A percentile compares a stretch with the other conserved stretches of the same genome.
These are phyloP conservation scores for Aegilops tauschii DNA, from an alignment of 176 grass and related monocot genomes.

Conservation along the genomic window DNA sequence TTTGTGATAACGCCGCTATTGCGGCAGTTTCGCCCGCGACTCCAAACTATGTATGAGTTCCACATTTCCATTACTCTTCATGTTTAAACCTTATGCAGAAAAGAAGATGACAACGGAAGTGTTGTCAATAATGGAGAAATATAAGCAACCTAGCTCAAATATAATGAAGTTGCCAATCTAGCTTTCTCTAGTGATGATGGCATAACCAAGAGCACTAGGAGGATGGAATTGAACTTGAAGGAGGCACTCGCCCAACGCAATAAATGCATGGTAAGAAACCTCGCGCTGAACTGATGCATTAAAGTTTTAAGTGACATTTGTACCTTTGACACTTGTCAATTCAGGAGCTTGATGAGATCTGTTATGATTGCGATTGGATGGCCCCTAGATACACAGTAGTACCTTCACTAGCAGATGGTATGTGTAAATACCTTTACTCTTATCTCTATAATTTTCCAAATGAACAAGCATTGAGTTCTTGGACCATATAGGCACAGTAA, in stretches of 20 bases:
- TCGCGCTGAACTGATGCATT: neutral
- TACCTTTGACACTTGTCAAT: conserved; percentile 10
- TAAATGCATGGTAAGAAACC: conserved; percentile 34
- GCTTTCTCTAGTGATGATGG: conserved; percentile 18
- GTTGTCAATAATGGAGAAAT: conserved; percentile 27
- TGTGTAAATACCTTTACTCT: neutral
- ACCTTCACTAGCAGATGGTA: conserved; percentile 43
- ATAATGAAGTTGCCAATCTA: neutral
- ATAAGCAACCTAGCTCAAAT: conserved; percentile 14
- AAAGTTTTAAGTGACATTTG: neutral
- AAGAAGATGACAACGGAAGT: conserved; percentile 24
- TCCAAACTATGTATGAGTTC: too few species aligned
- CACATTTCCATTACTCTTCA: too few species aligned
- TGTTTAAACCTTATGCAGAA: conserved; percentile 35
- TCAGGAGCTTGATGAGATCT: conserved; percentile 52
- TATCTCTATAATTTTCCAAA: neutral
- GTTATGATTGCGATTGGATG: conserved; percentile 38
- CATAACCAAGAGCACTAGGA: neutral
- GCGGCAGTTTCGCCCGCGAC: too few species aligned
- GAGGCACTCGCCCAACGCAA: conserved; percentile 19
- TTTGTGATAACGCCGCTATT: too few species aligned
- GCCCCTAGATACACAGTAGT: conserved; percentile 50
- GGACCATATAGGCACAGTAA: neutral
- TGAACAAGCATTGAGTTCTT: neutral
- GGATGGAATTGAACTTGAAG: conserved; percentile 38